Evolutionary conservation across 177 flowering plant species (phyloP).

Genomic region (Vitis hybrid): DNA sequence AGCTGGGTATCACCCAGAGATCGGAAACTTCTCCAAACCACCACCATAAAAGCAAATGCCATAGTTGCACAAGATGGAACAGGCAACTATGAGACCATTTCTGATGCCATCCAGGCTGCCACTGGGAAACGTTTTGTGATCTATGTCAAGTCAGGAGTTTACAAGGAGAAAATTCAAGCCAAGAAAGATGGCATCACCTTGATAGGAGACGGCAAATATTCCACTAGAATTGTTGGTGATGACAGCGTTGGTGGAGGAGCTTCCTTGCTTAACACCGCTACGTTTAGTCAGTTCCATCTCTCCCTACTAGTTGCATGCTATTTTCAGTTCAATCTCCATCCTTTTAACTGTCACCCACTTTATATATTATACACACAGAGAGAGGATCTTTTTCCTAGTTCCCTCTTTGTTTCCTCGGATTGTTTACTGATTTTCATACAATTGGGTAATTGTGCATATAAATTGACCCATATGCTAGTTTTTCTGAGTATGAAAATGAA

Average conservation of each 20-base stretch:
- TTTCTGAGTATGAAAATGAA: too few relatives aligned
- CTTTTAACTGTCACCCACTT: too few relatives aligned
- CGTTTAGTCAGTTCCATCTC: slow-evolving; percentile 43
- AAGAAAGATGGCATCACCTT: slow-evolving; percentile 64
- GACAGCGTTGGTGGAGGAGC: slow-evolving; percentile 39
- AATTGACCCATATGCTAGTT: too few relatives aligned
- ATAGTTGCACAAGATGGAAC: slow-evolving; percentile 65
- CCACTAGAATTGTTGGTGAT: slow-evolving; percentile 42
- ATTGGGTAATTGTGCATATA: too few relatives aligned
- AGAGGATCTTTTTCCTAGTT: too few relatives aligned
- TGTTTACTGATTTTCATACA: too few relatives aligned
- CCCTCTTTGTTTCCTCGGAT: too few relatives aligned
- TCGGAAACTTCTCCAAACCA: slow-evolving; percentile 41
- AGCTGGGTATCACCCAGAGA: slow-evolving; percentile 44
- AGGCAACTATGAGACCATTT: slow-evolving; percentile 47
- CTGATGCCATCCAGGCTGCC: slow-evolving; percentile 57
- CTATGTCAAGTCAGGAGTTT: slow-evolving; percentile 58
- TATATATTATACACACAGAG: too few relatives aligned
- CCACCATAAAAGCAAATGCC: slow-evolving; percentile 28
- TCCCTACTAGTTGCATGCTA: slow-evolving; percentile 1
- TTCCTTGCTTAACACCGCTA: slow-evolving; percentile 47
- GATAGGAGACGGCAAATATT: slow-evolving; percentile 66
- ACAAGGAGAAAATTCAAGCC: slow-evolving; percentile 50
- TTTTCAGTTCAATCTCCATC: too few relatives aligned
- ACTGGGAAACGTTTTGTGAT: slow-evolving; percentile 57